Evolutionary conservation across 2,329 filamentous ascomycete species (phyloP), one percentile per base, ranked within the genome.

Genomic region (Fusarium nanum): DNA sequence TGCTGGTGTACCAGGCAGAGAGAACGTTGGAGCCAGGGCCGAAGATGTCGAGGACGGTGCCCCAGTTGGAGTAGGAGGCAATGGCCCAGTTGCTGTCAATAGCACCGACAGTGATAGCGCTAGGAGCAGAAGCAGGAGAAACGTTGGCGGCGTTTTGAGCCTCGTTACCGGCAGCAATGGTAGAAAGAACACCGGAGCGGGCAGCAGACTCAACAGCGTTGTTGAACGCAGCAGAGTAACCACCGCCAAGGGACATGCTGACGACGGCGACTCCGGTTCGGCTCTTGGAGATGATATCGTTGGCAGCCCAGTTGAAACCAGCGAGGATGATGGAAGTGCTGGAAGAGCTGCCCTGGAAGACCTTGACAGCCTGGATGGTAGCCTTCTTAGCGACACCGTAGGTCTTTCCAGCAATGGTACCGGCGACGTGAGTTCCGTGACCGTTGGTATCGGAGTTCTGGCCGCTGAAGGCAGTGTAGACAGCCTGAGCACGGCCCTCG

Each of bases 191-290:
- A 32, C 86, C 86, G 11, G 76, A 75, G 34, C 67, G 71, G 64
- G 82, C 81, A 53, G 85, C 84, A 47, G 78, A 77, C 37, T 81
- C 77, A 45, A 88, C 81, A 40, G 85, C 85, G 42, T 74, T 77
- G 80, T 88, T 88, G 71, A 87, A 80, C 40, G 85, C 74, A 5
- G 78, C 65, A 4, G 84, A 85, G 67, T 74, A 76, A 20, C 67
- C 47, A 20, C 86, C 86, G 16, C 85, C 86, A 6, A 89, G 82
- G n/a, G 85, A 87, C 84, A 89, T 83, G 80, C 83, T 86, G 70
- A 87, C 81, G 42, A 86, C 85, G 20, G 84, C 77, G 25, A 79
- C 79, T 44, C 53, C 74, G 53, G 77, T 74, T 55, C 83, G 82
- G 60, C 76, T 72, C 64, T 82, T 80, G 48, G 76, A 75, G 58